phyloP scores from a whole-genome alignment of 768 basidiomycete species.

The Termitomyces sp. region DNA sequence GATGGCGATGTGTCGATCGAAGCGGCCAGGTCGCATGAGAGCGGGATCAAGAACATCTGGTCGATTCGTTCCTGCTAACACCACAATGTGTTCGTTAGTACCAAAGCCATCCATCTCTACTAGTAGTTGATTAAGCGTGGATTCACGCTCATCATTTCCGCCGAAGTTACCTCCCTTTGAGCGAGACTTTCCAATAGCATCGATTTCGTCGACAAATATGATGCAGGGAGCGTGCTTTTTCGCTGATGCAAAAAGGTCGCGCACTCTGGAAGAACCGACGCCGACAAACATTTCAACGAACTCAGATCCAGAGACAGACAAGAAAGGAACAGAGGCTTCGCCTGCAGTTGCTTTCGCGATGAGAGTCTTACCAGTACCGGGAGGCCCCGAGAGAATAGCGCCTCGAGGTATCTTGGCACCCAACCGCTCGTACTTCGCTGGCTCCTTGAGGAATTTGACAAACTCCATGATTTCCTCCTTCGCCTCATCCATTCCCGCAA shows the following conservation, averaged over 20 bases:
- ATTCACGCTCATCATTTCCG: slow-evolving; percentile 97
- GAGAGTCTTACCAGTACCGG: slow-evolving; percentile 97
- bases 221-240: slow-evolving; percentile 98
- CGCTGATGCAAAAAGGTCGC: slow-evolving; percentile 95
- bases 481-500: slow-evolving; percentile 99
- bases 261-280: slow-evolving; percentile 94
- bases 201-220: slow-evolving; percentile 99
- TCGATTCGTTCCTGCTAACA: slow-evolving; percentile 94
- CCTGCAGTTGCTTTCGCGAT: slow-evolving; percentile 98
- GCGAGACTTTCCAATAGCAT: slow-evolving; percentile 95
- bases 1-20: slow-evolving; percentile 94
- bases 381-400: slow-evolving; percentile 91
- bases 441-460: slow-evolving; percentile 97
- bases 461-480: slow-evolving; percentile 99
- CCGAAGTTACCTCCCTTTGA: slow-evolving; percentile 70
- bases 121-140: slow-evolving; percentile 93
- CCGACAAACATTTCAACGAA: slow-evolving; percentile 99
- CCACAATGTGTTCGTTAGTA: slow-evolving; percentile 94
- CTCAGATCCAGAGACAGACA: slow-evolving; percentile 97
- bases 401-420: slow-evolving; percentile 98
- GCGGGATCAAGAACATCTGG: slow-evolving; percentile 96
- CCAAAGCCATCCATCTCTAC: slow-evolving; percentile 99
- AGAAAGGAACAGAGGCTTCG: slow-evolving; percentile 96
- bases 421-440: slow-evolving; percentile 88
- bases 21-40: slow-evolving; percentile 94